Percentiles rank a stretch among this genome's conserved stretches.
Conservation (phyloP, 2,329 filamentous ascomycete species). For the Cordyceps tenuipes region DNA sequence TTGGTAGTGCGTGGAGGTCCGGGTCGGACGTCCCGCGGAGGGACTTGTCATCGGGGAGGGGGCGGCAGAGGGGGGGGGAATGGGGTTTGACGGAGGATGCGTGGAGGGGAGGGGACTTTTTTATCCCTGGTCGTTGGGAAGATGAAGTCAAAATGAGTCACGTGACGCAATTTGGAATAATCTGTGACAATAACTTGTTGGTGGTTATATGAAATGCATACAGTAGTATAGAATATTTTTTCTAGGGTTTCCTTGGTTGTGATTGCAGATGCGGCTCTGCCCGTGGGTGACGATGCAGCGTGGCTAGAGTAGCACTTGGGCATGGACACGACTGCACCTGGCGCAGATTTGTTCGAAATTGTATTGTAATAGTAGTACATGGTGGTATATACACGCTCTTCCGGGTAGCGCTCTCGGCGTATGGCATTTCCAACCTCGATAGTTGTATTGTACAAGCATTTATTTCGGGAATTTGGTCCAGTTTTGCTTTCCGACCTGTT, state of each 20-base stretch:
- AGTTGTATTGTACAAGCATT: conserved; percentile 16
- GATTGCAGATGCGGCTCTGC: neutral
- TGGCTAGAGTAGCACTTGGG: neutral
- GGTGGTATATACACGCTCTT: conserved; percentile 12
- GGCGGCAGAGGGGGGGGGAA: neutral
- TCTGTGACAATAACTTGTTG: neutral
- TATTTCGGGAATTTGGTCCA: conserved; percentile 53
- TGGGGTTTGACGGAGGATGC: too few relatives aligned
- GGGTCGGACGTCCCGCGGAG: conserved; percentile 5
- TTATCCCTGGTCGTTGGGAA: neutral
- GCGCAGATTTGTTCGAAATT: conserved; percentile 15
- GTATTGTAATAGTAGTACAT: conserved; percentile 25
- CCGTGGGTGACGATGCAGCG: too few relatives aligned
- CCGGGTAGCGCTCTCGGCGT: neutral
- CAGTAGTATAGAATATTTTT: neutral
- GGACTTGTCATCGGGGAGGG: conserved; percentile 1
- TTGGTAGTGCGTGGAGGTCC: conserved; percentile 47
- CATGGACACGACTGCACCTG: neutral
- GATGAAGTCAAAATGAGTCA: neutral
- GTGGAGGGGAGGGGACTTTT: neutral
- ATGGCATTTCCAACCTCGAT: neutral
- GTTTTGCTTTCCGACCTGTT: conserved; percentile 44
- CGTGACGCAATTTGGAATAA: neutral
- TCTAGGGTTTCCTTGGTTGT: neutral
- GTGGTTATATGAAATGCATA: neutral